Evolutionary conservation across 108 stramenopile genomes (phyloP).

Genomic region (Cafeteria roenbergensis): DNA sequence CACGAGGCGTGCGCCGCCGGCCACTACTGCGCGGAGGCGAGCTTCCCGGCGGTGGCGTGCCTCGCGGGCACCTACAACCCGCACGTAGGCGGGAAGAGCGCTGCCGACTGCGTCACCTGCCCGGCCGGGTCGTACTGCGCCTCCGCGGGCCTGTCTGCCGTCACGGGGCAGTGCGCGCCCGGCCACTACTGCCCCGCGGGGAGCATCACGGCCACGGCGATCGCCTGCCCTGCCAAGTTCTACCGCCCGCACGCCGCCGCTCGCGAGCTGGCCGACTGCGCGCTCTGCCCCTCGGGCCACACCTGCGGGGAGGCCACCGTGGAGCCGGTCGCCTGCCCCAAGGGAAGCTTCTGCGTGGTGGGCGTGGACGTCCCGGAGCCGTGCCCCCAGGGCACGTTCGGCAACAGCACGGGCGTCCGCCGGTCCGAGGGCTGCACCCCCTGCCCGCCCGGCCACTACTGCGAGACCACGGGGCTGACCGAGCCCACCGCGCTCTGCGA

Average conservation of each 20-base stretch:
- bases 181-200: constrained; percentile 44
- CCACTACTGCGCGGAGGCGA: constrained; percentile 24
- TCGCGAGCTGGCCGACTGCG: constrained; percentile 15
- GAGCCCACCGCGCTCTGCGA: constrained; percentile 34
- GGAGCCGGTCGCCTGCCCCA: constrained; percentile 23
- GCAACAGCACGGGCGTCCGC: constrained; percentile 23
- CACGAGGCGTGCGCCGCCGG: constrained; percentile 29
- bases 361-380: constrained; percentile 22
- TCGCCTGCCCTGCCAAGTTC: constrained; percentile 30
- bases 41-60: constrained; percentile 17
- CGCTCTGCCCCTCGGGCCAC: constrained; percentile 31
- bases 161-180: constrained; percentile 24
- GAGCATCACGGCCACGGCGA: constrained; percentile 23
- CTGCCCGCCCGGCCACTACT: constrained; percentile 44
- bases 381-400: constrained; percentile 27
- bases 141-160: neutral
- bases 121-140: constrained; percentile 31
- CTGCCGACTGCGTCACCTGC: constrained; percentile 21
- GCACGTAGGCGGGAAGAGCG: constrained; percentile 16
- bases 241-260: constrained; percentile 17
- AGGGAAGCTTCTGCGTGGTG: constrained; percentile 20
- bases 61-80: constrained; percentile 39
- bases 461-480: constrained; percentile 30
- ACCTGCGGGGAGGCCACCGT: constrained; percentile 26
- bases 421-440: constrained; percentile 30